Base-by-base conservation (phyloP, 106 monocot species). In the Platanthera guangdongensis region DNA sequence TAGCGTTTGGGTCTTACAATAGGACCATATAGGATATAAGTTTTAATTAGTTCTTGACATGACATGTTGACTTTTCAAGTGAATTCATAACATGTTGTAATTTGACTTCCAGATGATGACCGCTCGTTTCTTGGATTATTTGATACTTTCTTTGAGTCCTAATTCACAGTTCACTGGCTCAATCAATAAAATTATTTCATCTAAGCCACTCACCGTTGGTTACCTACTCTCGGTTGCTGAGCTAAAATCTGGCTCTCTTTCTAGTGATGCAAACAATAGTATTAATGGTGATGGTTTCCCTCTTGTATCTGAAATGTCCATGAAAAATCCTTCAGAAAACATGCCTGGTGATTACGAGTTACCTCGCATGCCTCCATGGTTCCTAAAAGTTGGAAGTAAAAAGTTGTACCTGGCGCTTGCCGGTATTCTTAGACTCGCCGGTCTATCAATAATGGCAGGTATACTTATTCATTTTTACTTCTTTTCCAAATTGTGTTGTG, bases 341-440 rank as follows among this genome's bases (percentile, higher is more conserved):
- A 25, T 71, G 68, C 9, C 28, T 15, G 22, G 32, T 75, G 81
- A 80, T 63, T 83, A 77, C 79, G 89, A 85, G 52, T 76, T 99
- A 62, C 94, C 97, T 80, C 85, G 57, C 71, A 86, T 99, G 84
- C 97, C 97, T 73, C 97, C 97, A 72, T 99, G 97, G 94, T 94
- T 99, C 88, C 18, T 82, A 74, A 68, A 80, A 72, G 52, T 84
- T 71, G 84, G 85, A 19, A 88, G 79, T 74, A 69, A 92, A 75
- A 99, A 94, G 52, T 77, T 99, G 50, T 94, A 99, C 50, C 15
- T 25, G 50, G 78, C 88, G 73, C 81, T 99, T 81, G 87, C 89
- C 75, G 88, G 89, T 74, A 85, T 99, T 71, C 88, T 99, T 70
- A 87, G 97, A 78, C 97, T 94, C 75, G 71, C 86, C 52, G 89